Evolutionary conservation across 208 protist genomes (phyloP).

Genomic region (Vickermania ingenoplastis): DNA sequence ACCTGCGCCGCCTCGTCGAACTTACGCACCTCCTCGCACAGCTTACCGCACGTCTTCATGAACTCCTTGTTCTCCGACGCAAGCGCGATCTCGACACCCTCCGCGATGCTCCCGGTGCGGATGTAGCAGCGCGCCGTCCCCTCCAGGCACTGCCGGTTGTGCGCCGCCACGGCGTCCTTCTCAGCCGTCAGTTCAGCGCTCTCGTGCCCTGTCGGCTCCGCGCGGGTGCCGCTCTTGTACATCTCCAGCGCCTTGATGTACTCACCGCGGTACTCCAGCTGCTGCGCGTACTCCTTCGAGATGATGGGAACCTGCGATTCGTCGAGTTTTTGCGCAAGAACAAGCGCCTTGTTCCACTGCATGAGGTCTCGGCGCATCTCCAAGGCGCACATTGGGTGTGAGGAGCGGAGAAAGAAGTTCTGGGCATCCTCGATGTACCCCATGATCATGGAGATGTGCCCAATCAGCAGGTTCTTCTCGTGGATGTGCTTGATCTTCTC

Average conservation of each 20-base stretch:
- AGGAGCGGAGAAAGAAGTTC: conserved; percentile 87
- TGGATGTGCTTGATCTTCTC: conserved; percentile 88
- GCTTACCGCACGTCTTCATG: conserved; percentile 86
- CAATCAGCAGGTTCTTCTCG: conserved; percentile 92
- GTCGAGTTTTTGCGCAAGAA: conserved; percentile 86
- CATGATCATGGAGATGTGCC: conserved; percentile 92
- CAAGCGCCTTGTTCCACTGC: conserved; percentile 94
- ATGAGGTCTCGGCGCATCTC: conserved; percentile 96
- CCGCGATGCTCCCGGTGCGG: conserved; percentile 72
- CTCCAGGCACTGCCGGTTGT: conserved; percentile 77
- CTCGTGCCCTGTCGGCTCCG: conserved; percentile 60
- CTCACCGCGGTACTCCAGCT: conserved; percentile 94
- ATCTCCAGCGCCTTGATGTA: conserved; percentile 86
- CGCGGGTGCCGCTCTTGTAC: conserved; percentile 62
- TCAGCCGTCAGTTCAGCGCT: conserved; percentile 70
- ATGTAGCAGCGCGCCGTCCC: conserved; percentile 86
- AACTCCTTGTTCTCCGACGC: conserved; percentile 57
- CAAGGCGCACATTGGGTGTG: conserved; percentile 87
- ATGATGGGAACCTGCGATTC: conserved; percentile 85
- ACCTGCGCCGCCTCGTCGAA: conserved; percentile 91
- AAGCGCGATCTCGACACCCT: conserved; percentile 79
- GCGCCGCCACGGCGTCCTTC: conserved; percentile 52
- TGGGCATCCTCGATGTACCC: conserved; percentile 91
- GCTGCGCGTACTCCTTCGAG: conserved; percentile 91
- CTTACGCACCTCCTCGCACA: conserved; percentile 89